A percentile compares a stretch with the other conserved stretches of the same genome.
phyloP scores from a whole-genome alignment of 768 basidiomycete genomes.

The Plicaturopsis crispa region DNA sequence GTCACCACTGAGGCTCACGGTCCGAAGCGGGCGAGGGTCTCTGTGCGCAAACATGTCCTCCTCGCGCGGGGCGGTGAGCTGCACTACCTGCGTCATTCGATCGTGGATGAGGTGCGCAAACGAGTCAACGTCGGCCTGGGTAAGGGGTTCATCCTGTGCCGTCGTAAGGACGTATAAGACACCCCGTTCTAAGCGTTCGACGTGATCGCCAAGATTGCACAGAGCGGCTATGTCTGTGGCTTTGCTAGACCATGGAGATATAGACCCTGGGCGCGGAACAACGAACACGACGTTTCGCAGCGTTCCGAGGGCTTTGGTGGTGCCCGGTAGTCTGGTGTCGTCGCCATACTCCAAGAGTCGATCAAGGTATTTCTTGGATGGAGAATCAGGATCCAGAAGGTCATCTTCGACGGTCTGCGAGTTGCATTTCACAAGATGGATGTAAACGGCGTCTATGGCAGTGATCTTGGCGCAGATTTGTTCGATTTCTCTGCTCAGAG shows the following conservation, averaged over 20 bases:
- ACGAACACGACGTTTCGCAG: conserved; percentile 54
- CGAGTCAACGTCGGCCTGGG: conserved; percentile 35
- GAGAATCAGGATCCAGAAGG: conserved; percentile 36
- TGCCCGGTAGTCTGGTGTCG: conserved; percentile 43
- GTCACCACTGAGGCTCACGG: conserved; percentile 48
- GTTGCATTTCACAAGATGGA: conserved; percentile 75
- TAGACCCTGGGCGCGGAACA: conserved; percentile 79
- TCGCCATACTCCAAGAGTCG: conserved; percentile 84
- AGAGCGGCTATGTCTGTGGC: conserved; percentile 91
- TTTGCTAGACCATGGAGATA: conserved; percentile 99
- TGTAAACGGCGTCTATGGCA: conserved; percentile 75
- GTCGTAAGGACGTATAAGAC: conserved; percentile 57
- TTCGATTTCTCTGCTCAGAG: conserved; percentile 57
- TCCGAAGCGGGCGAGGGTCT: conserved; percentile 58
- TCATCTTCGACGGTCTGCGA: conserved; percentile 36
- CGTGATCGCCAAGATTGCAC: conserved; percentile 66
- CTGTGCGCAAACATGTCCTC: conserved; percentile 52
- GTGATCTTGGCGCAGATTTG: conserved; percentile 39
- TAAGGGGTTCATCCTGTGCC: conserved; percentile 29
- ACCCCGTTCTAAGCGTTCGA: conserved; percentile 87
- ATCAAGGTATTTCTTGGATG: conserved; percentile 47
- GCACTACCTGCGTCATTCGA: conserved; percentile 90
- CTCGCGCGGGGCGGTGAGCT: conserved; percentile 50
- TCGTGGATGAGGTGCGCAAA: conserved; percentile 80
- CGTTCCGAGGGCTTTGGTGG: conserved; percentile 25